Base-by-base conservation (phyloP, 1,139 yeast species). In the Pichiaceae sp. region DNA sequence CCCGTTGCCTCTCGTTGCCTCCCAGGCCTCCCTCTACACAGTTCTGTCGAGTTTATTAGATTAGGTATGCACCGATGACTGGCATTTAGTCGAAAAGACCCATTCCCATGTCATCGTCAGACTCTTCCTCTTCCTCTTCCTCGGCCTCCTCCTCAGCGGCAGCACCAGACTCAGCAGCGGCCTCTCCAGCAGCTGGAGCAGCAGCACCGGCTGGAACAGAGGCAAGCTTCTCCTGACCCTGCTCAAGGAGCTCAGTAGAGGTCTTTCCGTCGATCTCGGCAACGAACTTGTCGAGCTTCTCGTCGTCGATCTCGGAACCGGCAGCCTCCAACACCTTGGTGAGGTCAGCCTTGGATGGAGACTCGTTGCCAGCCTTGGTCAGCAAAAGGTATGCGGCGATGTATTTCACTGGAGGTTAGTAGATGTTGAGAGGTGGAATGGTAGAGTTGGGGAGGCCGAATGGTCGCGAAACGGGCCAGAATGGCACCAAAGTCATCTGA, bases 351-450 rank as follows among this genome's bases (percentile, higher is more conserved):
- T 85, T 78, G 51, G 84, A 67, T 69, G 91, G 89, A 57, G 82
- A 53, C 56, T 81, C 64, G 75, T 78, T 79, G 65, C 91, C 91
- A 66, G 89, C 84, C 66, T 82, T 83, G 68, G 75, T 82, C 68
- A 82, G 78, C 68, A 81, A 76, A 68, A 82, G 75, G 76, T 82
- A 82, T 70, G 93, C 89, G 71, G 93, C 91, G 70, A 82, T 75
- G 76, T 82, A 82, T 77, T 80, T 82, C 93, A 82, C 76, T 70
- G 63, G 17, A 29, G 26, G 20, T 47, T 47, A 47, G 50, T 46
- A 38, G 8, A 14, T 20, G 19, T 9, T 28, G 24, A 12, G 12
- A 5, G 18, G 33, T 23, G 8, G 28, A 15, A 8, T 11, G 28
- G 16, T 25, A 14, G 14, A 25, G 28, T 15, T 11, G 28, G 30